These are phyloP conservation scores for Blastobotrys mokoenaii DNA, from an alignment of 805 yeast genomes.

Conservation along the genomic window DNA sequence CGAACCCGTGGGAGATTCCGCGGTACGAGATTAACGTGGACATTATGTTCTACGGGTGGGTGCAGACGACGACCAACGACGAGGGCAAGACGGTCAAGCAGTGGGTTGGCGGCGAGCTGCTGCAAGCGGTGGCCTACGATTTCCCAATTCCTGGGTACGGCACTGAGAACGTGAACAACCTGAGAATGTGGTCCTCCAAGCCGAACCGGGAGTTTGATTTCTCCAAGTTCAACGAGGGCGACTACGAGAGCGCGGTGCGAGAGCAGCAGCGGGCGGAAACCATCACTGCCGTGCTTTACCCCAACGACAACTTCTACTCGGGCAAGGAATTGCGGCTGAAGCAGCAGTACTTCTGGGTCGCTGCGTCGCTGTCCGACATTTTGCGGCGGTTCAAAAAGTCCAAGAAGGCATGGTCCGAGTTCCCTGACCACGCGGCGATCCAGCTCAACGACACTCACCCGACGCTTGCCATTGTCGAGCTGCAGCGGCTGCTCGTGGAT, in stretches of 20 bases:
- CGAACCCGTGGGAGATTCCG: constrained; percentile 91
- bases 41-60: constrained; percentile 81
- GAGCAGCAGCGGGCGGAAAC: constrained; percentile 87
- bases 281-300: constrained; percentile 85
- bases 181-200: constrained; percentile 82
- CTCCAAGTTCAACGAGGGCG: constrained; percentile 84
- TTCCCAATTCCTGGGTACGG: constrained; percentile 84
- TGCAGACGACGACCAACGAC: constrained; percentile 42
- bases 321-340: constrained; percentile 90
- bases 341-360: constrained; percentile 96
- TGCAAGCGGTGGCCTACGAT: constrained; percentile 83
- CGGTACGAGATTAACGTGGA: constrained; percentile 83
- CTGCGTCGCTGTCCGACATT: constrained; percentile 87
- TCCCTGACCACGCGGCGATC: constrained; percentile 80
- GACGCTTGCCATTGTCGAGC: constrained; percentile 80
- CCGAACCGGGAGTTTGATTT: constrained; percentile 91
- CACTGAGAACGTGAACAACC: constrained; percentile 74
- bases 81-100: constrained; percentile 50
- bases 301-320: constrained; percentile 84
- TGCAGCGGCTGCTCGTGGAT: constrained; percentile 79
- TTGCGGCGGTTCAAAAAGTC: constrained; percentile 81
- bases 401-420: constrained; percentile 67
- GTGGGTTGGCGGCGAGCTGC: constrained; percentile 88
- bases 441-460: constrained; percentile 96
- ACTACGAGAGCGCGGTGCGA: constrained; percentile 73